Percentiles rank a stretch among this genome's conserved stretches.
Conservation (phyloP, 2,329 filamentous ascomycete species). For the Epichloe coenophiala region DNA sequence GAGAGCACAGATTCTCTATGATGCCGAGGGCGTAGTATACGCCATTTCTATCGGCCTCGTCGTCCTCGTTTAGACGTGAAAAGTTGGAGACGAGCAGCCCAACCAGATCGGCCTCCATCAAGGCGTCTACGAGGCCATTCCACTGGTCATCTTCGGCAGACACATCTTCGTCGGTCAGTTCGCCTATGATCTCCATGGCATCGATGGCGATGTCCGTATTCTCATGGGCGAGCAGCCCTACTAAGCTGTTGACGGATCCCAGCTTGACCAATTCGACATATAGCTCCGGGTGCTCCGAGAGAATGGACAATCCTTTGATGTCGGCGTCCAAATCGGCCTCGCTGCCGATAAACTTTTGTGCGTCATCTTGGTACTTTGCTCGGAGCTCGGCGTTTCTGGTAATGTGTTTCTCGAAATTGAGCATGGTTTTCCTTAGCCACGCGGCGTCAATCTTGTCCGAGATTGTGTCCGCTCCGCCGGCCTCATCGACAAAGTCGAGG, state of each 20-base stretch:
- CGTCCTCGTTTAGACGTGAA: constrained; percentile 61
- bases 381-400: constrained; percentile 81
- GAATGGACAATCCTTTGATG: constrained; percentile 73
- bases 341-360: constrained; percentile 67
- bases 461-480: constrained; percentile 19
- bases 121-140: constrained; percentile 56
- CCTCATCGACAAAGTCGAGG: constrained; percentile 69
- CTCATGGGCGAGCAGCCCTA: constrained; percentile 77
- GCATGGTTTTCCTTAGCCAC: constrained; percentile 71
- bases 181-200: constrained; percentile 75
- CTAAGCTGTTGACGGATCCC: constrained; percentile 59
- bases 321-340: constrained; percentile 85
- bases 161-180: constrained; percentile 89
- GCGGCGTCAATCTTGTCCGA: constrained; percentile 68
- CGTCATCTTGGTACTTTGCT: constrained; percentile 68
- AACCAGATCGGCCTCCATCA: constrained; percentile 57
- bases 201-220: constrained; percentile 95
- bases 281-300: constrained; percentile 74
- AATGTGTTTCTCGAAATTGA: constrained; percentile 83
- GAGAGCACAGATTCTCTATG: constrained; percentile 74
- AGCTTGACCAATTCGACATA: constrained; percentile 69
- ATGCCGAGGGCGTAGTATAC: constrained; percentile 77
- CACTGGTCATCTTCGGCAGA: constrained; percentile 68
- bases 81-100: constrained; percentile 68
- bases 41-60: constrained; percentile 60